Base-by-base conservation (phyloP, 768 basidiomycete species). In the Leccinum subtestaceum region DNA sequence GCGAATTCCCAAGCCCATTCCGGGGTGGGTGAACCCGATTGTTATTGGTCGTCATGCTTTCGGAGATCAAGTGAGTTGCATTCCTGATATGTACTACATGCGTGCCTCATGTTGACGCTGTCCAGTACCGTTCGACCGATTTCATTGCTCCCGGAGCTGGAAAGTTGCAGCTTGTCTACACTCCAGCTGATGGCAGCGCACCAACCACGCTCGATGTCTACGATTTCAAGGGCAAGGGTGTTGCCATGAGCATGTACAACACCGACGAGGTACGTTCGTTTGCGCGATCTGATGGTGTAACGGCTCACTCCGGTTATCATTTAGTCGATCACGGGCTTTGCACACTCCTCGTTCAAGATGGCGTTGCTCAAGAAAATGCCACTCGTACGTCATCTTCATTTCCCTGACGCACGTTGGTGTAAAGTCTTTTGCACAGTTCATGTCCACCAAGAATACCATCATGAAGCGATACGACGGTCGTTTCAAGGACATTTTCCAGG, bases 401-500 rank as follows among this genome's bases (percentile, higher is more conserved):
- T 60, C 54, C 53, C 50, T 58, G 53, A 15, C 11, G 17, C 47
- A 53, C 32, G 50, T 58, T 51, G n/a, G n/a, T n/a, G 31, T 52
- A 38, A 45, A 54, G 27, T 21, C 3, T 31, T 10, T 55, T 34
- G 23, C 15, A 55, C 48, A 91, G 86, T 98, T 95, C 82, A 85
- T 98, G 91, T 95, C 93, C 11, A 98, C 96, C 45, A 98, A 99
- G 80, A 98, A 96, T 77, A 96, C 93, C 23, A 95, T 96, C 76
- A 70, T 96, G 70, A 96, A 99, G 80, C 95, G 89, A 72, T 99
- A 99, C 74, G 97, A 98, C 69, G 97, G 97, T 47, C 85, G 95
- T 31, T 99, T 98, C 85, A 99, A 99, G 81, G 97, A 99, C 68
- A 95, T 96, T 71, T 97, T 99, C 87, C 87, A 98, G 74, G 94